Conservation (phyloP, 768 basidiomycete species). For the Pilatotrama ljubarskyi region DNA sequence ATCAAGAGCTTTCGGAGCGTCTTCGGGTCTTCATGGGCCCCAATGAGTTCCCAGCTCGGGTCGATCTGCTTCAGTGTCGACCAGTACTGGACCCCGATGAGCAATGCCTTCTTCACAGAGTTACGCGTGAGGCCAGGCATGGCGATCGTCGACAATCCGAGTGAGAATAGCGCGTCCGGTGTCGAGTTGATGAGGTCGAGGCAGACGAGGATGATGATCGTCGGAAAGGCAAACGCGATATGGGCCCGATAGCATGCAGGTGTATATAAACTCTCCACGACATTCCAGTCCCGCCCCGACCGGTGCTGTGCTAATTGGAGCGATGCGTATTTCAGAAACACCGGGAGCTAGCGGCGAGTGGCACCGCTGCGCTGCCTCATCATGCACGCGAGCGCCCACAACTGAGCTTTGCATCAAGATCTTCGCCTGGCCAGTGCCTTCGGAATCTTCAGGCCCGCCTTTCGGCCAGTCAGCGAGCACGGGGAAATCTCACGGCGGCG, state of each 20-base stretch:
- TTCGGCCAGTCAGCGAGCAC: not conserved
- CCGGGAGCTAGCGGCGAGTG: slow-evolving; percentile 4
- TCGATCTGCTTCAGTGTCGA: not conserved
- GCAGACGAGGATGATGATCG: not conserved
- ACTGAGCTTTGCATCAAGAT: slow-evolving; percentile 3
- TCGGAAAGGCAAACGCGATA: not conserved
- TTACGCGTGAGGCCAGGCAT: not conserved
- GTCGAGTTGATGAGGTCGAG: not conserved
- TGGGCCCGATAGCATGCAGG: no score
- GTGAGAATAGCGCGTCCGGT: not conserved
- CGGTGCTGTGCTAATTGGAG: slow-evolving; percentile 9
- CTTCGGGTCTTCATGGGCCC: slow-evolving; percentile 41
- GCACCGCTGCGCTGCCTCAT: not conserved
- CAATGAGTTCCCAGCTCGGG: slow-evolving; percentile 25
- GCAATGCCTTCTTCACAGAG: slow-evolving; percentile 9
- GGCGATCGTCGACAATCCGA: slow-evolving; percentile 1
- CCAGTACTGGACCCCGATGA: slow-evolving; percentile 18
- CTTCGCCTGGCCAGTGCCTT: not conserved
- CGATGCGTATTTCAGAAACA: slow-evolving; percentile 6
- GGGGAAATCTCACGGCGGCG: no score
- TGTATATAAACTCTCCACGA: not conserved
- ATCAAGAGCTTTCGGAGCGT: slow-evolving; percentile 38
- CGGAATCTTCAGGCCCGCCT: not conserved
- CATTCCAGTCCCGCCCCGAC: not conserved
- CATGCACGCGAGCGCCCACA: slow-evolving; percentile 3